Base-by-base conservation (phyloP, 768 basidiomycete genomes). In the Russula sp. region DNA sequence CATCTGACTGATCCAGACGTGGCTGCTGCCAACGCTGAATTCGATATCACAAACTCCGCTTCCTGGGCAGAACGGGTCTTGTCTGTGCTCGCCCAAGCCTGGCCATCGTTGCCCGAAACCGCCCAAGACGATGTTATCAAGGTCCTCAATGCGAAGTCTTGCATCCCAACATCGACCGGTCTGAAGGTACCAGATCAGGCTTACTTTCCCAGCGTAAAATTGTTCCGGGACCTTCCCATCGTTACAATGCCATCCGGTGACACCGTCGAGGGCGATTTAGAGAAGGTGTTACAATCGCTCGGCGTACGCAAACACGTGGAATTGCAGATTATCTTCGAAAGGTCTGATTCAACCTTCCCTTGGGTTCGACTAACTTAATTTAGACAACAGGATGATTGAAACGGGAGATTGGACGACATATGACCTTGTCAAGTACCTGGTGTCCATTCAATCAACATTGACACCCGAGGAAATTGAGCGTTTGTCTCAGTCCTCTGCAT, bases 231-330 rank as follows among this genome's bases (percentile, higher is more conserved):
- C 73, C 79, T 96, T 30, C 87, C 95, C 0, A 82, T 92, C 49
- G 86, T 94, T 7, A 81, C 77, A 1, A 76, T 97, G 51, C 82
- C 91, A 1, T 90, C 87, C 6, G 84, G 83, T 2, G 69, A 76
- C 2, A 59, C 73, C 0, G 77, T 94, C 68, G 93, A 90, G 72
- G 88, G 87, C 0, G 74, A 79, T 5, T 72, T 92, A 68, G 93
- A 95, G 72, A 87, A 83, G 67, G 73, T 92, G 3, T 75, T 94
- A 7, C 77, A 83, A 32, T 82, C 81, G 2, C 76, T 98, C 0
- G 96, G 94, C 13, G 92, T 98, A 13, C 83, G 93, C 20, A 92
- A 86, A 72, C 94, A 95, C 67, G 93, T 98, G 8, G 91, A 98
- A 64, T 79, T 98, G 2, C 94, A 98, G 73, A 78, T 97, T 3